Evolutionary conservation across 2,329 filamentous ascomycete genomes (phyloP), one percentile per base, ranked within the genome.

Genomic region (Periconia sp.): DNA sequence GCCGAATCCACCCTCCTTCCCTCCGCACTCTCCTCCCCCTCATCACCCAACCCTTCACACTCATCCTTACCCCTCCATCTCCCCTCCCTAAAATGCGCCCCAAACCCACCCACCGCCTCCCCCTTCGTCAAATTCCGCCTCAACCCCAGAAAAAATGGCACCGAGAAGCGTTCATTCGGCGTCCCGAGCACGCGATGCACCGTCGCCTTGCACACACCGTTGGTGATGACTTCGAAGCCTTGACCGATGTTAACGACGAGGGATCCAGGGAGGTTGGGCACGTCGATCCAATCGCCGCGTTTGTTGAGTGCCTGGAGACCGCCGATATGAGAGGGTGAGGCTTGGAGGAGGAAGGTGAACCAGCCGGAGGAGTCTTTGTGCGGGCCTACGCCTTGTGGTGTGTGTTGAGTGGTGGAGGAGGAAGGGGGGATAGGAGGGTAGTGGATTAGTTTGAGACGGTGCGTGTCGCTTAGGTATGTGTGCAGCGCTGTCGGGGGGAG

Each of bases 311-410:
- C 81, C 60, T 85, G 79, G 0, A 85, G 70, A 0, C 82, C 79
- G 0, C 81, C 83, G 7, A 83, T 81, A 3, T 33, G 40, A 6
- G 46, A 35, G 14, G 37, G 33, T 8, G 46, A 48, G 20, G 33
- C 46, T 64, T 87, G 85, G 1, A 85, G 78, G 3, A 87, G 77
- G 56, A 87, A 86, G 0, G 85, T 87, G 74, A 84, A 83, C 82
- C 83, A 86, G 3, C 84, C 84, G 0, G 82, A 85, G 0, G 81
- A 85, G 64, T 85, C 82, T 61, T 86, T 86, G 70, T 86, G 84
- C 1, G 84, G 80, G 0, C 84, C 84, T 1, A 86, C 83, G 1
- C 84, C 84, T 68, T 86, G 83, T 11, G 10, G 11, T 11, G 33
- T 13, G 11, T 5, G 33, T n/a, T 5, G 23, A 3, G 23, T 27